A percentile compares a stretch with the other conserved stretches of the same genome.
These are phyloP conservation scores for Raffaelea deltoideospora DNA, from an alignment of 2,329 filamentous ascomycete genomes.

Conservation along the genomic window DNA sequence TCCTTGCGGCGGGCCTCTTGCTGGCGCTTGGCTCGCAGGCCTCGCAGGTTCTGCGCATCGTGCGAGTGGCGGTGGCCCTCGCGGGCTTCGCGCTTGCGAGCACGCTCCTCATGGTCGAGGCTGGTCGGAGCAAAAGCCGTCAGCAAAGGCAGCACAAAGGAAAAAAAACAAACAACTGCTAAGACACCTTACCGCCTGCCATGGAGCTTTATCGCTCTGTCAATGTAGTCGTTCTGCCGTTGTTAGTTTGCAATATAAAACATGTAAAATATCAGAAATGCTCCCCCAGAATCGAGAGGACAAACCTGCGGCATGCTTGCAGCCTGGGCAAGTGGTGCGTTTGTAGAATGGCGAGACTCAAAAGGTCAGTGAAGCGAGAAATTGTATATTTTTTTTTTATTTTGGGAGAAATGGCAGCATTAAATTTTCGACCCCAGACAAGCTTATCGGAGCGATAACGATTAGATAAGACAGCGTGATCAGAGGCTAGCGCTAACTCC, in stretches of 20 bases:
- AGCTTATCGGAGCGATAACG: too few species aligned
- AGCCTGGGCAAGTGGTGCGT: too few species aligned
- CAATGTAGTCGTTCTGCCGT: slow-evolving; percentile 68
- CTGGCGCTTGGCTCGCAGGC: slow-evolving; percentile 82
- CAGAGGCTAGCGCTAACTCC: too few species aligned
- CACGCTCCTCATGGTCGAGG: slow-evolving; percentile 73
- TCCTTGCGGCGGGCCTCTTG: slow-evolving; percentile 89
- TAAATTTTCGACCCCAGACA: too few species aligned
- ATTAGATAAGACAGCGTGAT: too few species aligned
- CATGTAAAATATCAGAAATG: too few species aligned
- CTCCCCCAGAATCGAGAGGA: too few species aligned
- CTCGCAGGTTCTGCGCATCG: slow-evolving; percentile 85
- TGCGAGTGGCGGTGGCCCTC: slow-evolving; percentile 78
- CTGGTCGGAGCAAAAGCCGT: slow-evolving; percentile 10
- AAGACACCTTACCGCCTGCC: slow-evolving; percentile 16
- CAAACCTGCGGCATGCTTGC: slow-evolving; percentile 10
- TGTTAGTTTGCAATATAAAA: slow-evolving; percentile 20
- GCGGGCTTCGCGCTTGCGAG: slow-evolving; percentile 73
- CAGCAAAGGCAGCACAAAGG: not conserved
- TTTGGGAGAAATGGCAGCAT: too few species aligned
- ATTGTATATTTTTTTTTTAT: too few species aligned
- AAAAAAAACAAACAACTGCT: slow-evolving; percentile 26
- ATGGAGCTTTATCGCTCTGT: slow-evolving; percentile 54
- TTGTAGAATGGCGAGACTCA: too few species aligned
- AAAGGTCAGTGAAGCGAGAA: too few species aligned